These are phyloP conservation scores for Pinus taeda DNA, from an alignment of 75 land plant species.

Conservation along the genomic window DNA sequence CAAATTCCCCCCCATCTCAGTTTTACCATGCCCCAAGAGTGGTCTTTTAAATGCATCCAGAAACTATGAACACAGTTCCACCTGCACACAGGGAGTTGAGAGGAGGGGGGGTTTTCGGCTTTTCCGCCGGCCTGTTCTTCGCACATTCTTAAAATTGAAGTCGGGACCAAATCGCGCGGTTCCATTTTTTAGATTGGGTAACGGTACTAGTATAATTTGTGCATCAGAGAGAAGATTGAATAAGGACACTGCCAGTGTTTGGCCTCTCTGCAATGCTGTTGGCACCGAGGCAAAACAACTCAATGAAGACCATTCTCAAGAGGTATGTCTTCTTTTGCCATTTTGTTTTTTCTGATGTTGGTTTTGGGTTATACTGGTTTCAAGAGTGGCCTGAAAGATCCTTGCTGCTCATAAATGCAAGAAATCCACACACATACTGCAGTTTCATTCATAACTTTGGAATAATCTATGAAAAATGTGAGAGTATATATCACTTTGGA, in stretches of 20 bases:
- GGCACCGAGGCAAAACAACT: not conserved
- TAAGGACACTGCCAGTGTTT: not conserved
- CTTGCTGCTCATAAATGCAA: not conserved
- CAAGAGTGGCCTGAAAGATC: not conserved
- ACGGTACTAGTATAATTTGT: not conserved
- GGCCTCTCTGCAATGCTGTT: not conserved
- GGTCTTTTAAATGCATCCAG: not conserved
- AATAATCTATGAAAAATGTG: not conserved
- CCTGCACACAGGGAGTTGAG: not conserved
- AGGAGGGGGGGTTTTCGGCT: not conserved
- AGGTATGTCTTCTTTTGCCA: not conserved
- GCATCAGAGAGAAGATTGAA: not conserved
- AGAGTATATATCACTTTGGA: not conserved
- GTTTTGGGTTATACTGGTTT: not conserved
- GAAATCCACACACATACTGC: not conserved
- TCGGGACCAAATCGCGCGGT: not conserved
- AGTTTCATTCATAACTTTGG: constrained; percentile 1
- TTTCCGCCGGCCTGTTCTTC: not conserved
- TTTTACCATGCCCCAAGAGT: not conserved
- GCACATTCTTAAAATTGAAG: not conserved
- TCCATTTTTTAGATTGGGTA: not conserved
- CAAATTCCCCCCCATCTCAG: not conserved
- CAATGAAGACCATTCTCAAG: constrained; percentile 6
- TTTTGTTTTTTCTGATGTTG: not conserved
- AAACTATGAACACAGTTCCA: not conserved